Evolutionary conservation across 176 grass and related monocot species (phyloP).

Genomic region (Pontederia paniculata): DNA sequence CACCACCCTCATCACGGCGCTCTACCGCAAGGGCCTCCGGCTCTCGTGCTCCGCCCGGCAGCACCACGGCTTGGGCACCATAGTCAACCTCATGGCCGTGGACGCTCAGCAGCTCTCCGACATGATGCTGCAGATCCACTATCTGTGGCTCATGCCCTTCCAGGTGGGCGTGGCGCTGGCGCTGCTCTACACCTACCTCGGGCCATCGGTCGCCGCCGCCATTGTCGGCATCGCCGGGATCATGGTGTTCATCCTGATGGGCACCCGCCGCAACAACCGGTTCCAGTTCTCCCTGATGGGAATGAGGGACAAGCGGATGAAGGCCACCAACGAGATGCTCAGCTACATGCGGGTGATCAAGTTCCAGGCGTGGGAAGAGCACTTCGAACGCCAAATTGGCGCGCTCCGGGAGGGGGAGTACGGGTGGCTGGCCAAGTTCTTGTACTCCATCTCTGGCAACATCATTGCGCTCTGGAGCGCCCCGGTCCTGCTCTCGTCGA

Average conservation of each 20-base stretch:
- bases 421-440: constrained; percentile 79
- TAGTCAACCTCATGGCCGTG: constrained; percentile 98
- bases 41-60: constrained; percentile 74
- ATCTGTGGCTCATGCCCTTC: constrained; percentile 97
- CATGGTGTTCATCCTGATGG: constrained; percentile 57
- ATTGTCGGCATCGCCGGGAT: constrained; percentile 36
- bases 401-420: constrained; percentile 55
- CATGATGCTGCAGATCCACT: constrained; percentile 94
- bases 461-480: constrained; percentile 81
- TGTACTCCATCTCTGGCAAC: constrained; percentile 84
- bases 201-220: constrained; percentile 67
- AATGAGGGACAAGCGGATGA: constrained; percentile 86
- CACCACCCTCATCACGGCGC: constrained; percentile 65
- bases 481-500: constrained; percentile 34
- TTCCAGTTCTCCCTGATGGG: constrained; percentile 74
- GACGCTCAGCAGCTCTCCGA: constrained; percentile 95
- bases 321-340: constrained; percentile 97
- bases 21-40: constrained; percentile 73
- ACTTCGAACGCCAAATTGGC: constrained; percentile 55
- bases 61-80: constrained; percentile 74
- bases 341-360: constrained; percentile 97
- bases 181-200: constrained; percentile 64
- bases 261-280: constrained; percentile 72
- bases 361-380: constrained; percentile 92
- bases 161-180: constrained; percentile 59